Base-by-base conservation (phyloP, 2,329 filamentous ascomycete species). In the Fusarium neocosmosporiellum region DNA sequence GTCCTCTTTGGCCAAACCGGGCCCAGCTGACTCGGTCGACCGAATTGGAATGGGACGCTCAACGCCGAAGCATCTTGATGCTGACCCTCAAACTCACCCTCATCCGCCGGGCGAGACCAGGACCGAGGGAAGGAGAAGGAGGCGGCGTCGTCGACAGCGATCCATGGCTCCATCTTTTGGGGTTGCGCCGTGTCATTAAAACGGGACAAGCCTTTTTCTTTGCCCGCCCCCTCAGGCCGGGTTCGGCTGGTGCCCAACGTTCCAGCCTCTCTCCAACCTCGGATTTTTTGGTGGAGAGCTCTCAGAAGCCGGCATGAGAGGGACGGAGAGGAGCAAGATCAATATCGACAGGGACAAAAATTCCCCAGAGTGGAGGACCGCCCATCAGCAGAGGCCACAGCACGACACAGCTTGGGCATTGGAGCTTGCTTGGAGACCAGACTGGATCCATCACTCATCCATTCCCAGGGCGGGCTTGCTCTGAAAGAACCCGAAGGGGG, bases 201-300 rank as follows among this genome's bases (percentile, higher is more conserved):
- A 57, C 46, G 59, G 31, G 37, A 66, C 59, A 58, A 41, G 57
- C 36, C 65, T 61, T 36, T 50, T 50, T 50, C 46, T 29, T n/a
- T 50, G 61, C 31, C 59, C 55, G 59, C 43, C 60, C 53, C 22
- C 48, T 63, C 59, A 43, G 60, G 60, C 60, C 34, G 46, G 60
- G 46, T 43, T 59, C 62, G 54, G 22, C 59, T 46, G 68, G 31
- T 70, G 63, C 66, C 67, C 67, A 71, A 66, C 59, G 61, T 55
- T 50, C 65, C 69, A 33, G n/a, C 31, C 43, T 48, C 37, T 48
- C 69, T 72, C 55, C 60, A 68, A 68, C 70, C 59, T 68, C 54
- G 60, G 48, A n/a, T 50, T 50, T 57, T 68, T 71, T 48, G 60
- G 70, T 73, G 67, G 70, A 73, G 67, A 71, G 72, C 46, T 50